phyloP scores from a whole-genome alignment of 768 basidiomycete genomes.

The Kwoniella mangroviensis region DNA sequence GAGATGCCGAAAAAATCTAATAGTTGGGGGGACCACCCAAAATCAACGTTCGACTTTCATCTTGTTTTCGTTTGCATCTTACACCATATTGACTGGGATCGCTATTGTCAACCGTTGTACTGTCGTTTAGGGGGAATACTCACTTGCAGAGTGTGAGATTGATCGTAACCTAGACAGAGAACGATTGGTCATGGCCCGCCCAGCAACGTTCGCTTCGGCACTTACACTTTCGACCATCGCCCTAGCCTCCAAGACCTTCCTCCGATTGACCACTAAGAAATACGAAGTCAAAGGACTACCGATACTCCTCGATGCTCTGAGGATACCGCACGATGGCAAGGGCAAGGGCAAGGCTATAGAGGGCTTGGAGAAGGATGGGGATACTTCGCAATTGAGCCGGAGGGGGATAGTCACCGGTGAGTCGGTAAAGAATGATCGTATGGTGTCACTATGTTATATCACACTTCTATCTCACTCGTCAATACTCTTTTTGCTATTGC shows the following conservation, averaged over 20 bases:
- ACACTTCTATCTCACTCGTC: neutral
- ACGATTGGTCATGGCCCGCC: slow-evolving; percentile 16
- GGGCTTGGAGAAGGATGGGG: slow-evolving; percentile 69
- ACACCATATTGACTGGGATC: too few species aligned
- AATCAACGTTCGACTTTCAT: too few species aligned
- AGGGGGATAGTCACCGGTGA: slow-evolving; percentile 49
- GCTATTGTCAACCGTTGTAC: too few species aligned
- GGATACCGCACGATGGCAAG: slow-evolving; percentile 49
- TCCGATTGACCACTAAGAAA: slow-evolving; percentile 68
- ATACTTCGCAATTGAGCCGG: slow-evolving; percentile 62
- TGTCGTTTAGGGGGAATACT: too few species aligned
- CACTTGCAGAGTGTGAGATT: too few species aligned
- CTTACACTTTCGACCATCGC: slow-evolving; percentile 71
- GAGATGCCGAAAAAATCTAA: neutral
- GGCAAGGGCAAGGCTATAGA: slow-evolving; percentile 27
- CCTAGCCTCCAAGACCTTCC: slow-evolving; percentile 76
- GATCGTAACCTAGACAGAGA: neutral
- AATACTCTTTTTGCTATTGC: too few species aligned
- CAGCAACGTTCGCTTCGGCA: slow-evolving; percentile 60
- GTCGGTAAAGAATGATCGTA: slow-evolving; percentile 6
- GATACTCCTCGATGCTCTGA: slow-evolving; percentile 68
- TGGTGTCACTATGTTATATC: neutral
- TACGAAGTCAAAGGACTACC: slow-evolving; percentile 74
- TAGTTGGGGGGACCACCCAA: slow-evolving; percentile 2
- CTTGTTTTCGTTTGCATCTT: too few species aligned